Base-by-base conservation (phyloP, 1,284 basidiomycete genomes). In the Papiliotrema nemorosa region DNA sequence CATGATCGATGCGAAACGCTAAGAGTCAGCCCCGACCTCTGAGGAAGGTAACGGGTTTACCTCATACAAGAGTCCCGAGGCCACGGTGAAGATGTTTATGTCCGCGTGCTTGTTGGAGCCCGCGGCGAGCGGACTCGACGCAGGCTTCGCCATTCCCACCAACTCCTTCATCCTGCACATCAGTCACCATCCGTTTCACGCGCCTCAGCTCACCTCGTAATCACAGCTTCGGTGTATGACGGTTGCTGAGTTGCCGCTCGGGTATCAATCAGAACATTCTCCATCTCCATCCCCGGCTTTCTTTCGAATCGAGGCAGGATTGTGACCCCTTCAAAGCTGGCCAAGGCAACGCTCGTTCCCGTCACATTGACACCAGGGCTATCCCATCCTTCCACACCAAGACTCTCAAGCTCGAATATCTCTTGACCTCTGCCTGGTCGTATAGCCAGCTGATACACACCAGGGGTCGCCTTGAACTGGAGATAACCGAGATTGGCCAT, bases 1-100 rank as follows among this genome's bases (percentile, higher is more conserved):
- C 94, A 98, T 98, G 76, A 98, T 96, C 24, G 90, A 92, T 0
- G 86, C 92, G 76, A 98, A 97, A 14, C 94, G 86, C 90, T 94
- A 59, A 21, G 14, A 16, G 18, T 37, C 27, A 51, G 33, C 9
- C 5, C 36, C 21, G 22, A 31, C 48, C 16, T 24, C 24, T 26
- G 24, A 26, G 5, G 27, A 13, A 13, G 9, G 18, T 25, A 29
- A 31, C 71, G n/a, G n/a, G 29, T 14, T 44, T 51, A 89, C 90
- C 82, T 98, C 94, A 65, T 98, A 98, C 4, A 98, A 78, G 46
- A 97, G 78, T 0, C 96, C 94, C 4, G 91, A 96, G 13, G 96
- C 96, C 22, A 98, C 92, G 0, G 94, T 98, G 76, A 98, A 98
- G 62, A 98, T 94, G 69, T 98, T 98, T 77, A 98, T 96, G 37